Evolutionary conservation across 768 basidiomycete genomes (phyloP).

Genomic region (Russula foetens): DNA sequence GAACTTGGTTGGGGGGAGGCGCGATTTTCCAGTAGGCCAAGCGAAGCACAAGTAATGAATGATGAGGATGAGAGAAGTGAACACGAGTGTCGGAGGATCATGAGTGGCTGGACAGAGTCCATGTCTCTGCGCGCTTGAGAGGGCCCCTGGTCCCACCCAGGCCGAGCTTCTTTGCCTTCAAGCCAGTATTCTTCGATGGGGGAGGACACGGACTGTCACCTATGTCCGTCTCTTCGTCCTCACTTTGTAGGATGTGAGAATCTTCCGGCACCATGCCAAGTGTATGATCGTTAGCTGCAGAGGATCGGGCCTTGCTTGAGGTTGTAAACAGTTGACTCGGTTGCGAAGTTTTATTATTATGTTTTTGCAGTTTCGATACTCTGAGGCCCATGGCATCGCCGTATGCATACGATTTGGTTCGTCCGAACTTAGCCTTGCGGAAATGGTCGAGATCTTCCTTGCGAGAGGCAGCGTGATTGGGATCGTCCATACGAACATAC

Average conservation of each 20-base stretch:
- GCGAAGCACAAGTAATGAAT: background rate
- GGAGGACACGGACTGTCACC: slow-evolving; percentile 88
- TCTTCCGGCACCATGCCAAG: slow-evolving; percentile 64
- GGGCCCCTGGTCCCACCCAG: slow-evolving; percentile 29
- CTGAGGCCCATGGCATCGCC: slow-evolving; percentile 51
- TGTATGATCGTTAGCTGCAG: slow-evolving; percentile 36
- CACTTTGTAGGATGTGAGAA: slow-evolving; percentile 49
- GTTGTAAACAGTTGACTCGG: slow-evolving; percentile 51
- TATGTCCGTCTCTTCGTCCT: slow-evolving; percentile 70
- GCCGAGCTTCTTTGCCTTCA: slow-evolving; percentile 50
- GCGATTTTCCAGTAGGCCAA: background rate
- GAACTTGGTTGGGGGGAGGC: background rate
- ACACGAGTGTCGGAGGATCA: background rate
- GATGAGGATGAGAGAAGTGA: background rate
- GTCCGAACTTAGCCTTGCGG: slow-evolving; percentile 78
- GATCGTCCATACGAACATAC: slow-evolving; percentile 96
- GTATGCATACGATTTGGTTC: slow-evolving; percentile 88
- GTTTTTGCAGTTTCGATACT: slow-evolving; percentile 42
- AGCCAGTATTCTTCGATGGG: slow-evolving; percentile 46
- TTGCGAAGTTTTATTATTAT: slow-evolving; percentile 49
- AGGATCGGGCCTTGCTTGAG: slow-evolving; percentile 56
- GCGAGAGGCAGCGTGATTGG: slow-evolving; percentile 68
- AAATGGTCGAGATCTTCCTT: slow-evolving; percentile 87
- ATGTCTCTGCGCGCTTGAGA: slow-evolving; percentile 60
- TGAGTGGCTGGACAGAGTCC: background rate